These are phyloP conservation scores for Phytophthora capsici DNA, from an alignment of 352 stramenopile genomes.

Conservation along the genomic window DNA sequence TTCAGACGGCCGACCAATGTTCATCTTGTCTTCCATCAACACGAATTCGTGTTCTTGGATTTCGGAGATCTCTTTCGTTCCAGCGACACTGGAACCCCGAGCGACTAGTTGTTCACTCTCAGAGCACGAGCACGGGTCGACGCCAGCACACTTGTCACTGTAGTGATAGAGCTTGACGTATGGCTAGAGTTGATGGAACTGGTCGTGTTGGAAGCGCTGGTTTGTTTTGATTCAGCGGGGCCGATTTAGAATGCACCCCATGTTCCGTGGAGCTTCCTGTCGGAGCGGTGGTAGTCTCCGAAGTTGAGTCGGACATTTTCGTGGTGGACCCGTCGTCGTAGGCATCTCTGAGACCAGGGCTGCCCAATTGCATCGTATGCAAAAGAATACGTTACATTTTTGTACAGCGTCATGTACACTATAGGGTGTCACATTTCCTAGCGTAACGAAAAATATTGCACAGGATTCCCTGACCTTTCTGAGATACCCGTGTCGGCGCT, in stretches of 20 bases:
- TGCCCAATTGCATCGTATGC: too few species aligned
- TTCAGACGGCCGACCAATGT: too few species aligned
- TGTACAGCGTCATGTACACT: too few species aligned
- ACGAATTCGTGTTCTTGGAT: neutral
- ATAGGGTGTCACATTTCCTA: too few species aligned
- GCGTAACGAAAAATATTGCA: too few species aligned
- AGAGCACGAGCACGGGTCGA: constrained; percentile 9
- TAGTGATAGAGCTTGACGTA: neutral
- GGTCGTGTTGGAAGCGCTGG: neutral
- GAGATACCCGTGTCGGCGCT: too few species aligned
- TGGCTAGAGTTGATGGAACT: neutral
- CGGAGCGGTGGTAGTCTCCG: neutral
- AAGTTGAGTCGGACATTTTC: neutral
- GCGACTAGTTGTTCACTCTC: constrained; percentile 1
- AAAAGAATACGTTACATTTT: too few species aligned
- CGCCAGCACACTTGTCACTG: constrained; percentile 9
- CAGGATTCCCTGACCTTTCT: too few species aligned
- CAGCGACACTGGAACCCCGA: neutral
- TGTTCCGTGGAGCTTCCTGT: too few species aligned
- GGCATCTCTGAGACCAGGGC: neutral
- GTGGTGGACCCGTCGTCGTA: too few species aligned
- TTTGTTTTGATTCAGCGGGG: too few species aligned
- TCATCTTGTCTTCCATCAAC: constrained; percentile 2
- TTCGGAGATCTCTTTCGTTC: neutral
- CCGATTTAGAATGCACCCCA: too few species aligned